Percentiles rank a stretch among this genome's conserved stretches.
phyloP scores from a whole-genome alignment of 179 eudicot genomes.

The Spergularia azorica region DNA sequence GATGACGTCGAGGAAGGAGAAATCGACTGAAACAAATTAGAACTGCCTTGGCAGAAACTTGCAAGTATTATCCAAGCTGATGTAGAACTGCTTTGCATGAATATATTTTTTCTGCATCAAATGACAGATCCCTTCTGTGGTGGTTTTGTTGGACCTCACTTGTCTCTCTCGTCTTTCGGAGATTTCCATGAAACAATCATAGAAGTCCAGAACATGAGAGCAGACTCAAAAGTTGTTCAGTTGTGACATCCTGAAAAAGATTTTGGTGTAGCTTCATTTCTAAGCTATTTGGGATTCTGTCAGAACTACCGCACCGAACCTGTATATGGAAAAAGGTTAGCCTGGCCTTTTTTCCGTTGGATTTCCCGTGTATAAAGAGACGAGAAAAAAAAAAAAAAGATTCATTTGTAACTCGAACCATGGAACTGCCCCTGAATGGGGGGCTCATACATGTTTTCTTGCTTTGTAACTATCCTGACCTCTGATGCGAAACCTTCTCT shows the following conservation, averaged over 20 bases:
- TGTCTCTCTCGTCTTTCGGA: conserved; percentile 3
- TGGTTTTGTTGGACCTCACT: conserved; percentile 4
- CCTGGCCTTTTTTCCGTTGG: conserved; percentile 15
- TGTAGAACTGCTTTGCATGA: conserved; percentile 19
- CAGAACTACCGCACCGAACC: conserved; percentile 11
- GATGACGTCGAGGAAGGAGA: conserved; percentile 49
- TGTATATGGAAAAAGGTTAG: conserved; percentile 16
- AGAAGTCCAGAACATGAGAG: conserved; percentile 15
- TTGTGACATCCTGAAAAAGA: conserved; percentile 15
- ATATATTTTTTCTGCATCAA: conserved; percentile 23
- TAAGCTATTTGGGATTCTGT: background rate
- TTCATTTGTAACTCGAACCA: conserved; percentile 31
- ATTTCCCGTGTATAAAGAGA: conserved; percentile 28
- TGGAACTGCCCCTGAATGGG: conserved; percentile 22
- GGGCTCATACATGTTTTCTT: conserved; percentile 21
- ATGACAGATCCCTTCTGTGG: conserved; percentile 16
- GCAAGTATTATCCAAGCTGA: conserved; percentile 5
- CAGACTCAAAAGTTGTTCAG: background rate
- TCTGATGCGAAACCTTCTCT: too few relatives aligned
- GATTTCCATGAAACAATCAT: conserved; percentile 15
- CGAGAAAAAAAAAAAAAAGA: background rate
- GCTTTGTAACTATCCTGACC: background rate
- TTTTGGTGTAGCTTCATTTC: conserved; percentile 11
- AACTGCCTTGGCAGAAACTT: background rate
- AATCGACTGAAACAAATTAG: conserved; percentile 29